Evolutionary conservation across 2,329 filamentous ascomycete genomes (phyloP).

Genomic region (Metarhizium robertsii): DNA sequence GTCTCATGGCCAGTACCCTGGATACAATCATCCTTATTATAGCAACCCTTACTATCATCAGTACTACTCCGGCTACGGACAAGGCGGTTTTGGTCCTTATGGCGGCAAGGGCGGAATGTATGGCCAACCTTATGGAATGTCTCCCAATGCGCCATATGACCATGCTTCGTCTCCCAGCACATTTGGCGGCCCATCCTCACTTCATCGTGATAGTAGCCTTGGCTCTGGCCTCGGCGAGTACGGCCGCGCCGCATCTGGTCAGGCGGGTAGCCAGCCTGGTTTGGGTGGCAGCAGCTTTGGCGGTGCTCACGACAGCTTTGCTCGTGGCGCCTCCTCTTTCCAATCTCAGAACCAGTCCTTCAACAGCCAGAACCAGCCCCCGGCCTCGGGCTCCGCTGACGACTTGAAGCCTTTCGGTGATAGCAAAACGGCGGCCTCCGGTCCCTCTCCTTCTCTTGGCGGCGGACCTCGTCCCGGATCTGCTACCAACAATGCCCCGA

Average conservation of each 20-base stretch:
- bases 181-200: conserved; percentile 41
- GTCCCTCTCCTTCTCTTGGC: conserved; percentile 47
- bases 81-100: conserved; percentile 44
- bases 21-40: conserved; percentile 50
- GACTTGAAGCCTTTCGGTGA: conserved; percentile 53
- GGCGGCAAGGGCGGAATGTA: conserved; percentile 45
- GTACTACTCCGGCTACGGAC: conserved; percentile 47
- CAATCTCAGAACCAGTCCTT: conserved; percentile 47
- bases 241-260: conserved; percentile 38
- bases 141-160: conserved; percentile 47
- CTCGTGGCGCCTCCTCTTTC: conserved; percentile 42
- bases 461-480: conserved; percentile 47
- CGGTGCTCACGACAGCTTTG: conserved; percentile 45
- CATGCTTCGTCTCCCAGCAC: conserved; percentile 44
- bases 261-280: conserved; percentile 39
- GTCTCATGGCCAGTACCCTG: conserved; percentile 40
- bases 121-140: conserved; percentile 47
- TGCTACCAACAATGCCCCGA: conserved; percentile 42
- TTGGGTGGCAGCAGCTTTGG: conserved; percentile 43
- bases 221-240: conserved; percentile 46
- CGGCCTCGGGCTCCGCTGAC: conserved; percentile 32
- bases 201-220: conserved; percentile 41
- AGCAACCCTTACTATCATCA: conserved; percentile 53
- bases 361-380: conserved; percentile 39
- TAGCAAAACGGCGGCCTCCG: conserved; percentile 37